Evolutionary conservation across 176 grass and related monocot species (phyloP), one percentile per base, ranked within the genome.

Genomic region (Canna indica): DNA sequence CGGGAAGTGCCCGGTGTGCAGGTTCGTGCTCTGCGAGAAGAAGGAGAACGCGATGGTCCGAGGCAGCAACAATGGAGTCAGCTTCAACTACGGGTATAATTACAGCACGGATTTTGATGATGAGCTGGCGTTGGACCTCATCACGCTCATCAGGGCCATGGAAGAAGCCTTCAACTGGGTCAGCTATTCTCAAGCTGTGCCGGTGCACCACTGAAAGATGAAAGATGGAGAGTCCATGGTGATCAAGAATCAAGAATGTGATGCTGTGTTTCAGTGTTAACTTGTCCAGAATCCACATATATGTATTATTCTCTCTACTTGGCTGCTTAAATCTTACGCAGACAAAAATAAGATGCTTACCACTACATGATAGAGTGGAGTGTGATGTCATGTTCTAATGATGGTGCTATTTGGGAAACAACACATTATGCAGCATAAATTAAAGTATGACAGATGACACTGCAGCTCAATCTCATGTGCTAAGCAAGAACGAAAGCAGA

Each of bases 101-200:
- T 10, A 22, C 1, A 52, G 9, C 2, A 36, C 2, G 10, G 29
- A 0, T 1, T 11, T 14, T 0, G 76, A 67, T 30, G 72, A 78
- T 0, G 68, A 42, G 0, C 22, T 79, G 4, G 73, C 82, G 7
- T 34, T 70, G 73, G 79, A 90, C 24, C 64, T 95, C 68, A 20
- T 78, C 71, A 53, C 52, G 22, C 82, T 84, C 63, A 53, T 84
- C 64, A 80, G 76, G 25, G 81, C 83, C n/a, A 95, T 87, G 86
- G 86, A 95, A 69, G 90, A 76, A 65, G 79, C 86, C 34, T 80
- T 87, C 83, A 76, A 70, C 57, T 71, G 84, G 78, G 65, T 87
- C 16, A 78, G 28, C 30, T 11, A 77, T 22, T 58, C 78, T n/a
- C 68, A 70, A 59, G 47, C 75, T 29, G 81, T 60, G 79, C n/a